Evolutionary conservation across 2,329 filamentous ascomycete genomes (phyloP).

Genomic region (Diplodia intermedia): DNA sequence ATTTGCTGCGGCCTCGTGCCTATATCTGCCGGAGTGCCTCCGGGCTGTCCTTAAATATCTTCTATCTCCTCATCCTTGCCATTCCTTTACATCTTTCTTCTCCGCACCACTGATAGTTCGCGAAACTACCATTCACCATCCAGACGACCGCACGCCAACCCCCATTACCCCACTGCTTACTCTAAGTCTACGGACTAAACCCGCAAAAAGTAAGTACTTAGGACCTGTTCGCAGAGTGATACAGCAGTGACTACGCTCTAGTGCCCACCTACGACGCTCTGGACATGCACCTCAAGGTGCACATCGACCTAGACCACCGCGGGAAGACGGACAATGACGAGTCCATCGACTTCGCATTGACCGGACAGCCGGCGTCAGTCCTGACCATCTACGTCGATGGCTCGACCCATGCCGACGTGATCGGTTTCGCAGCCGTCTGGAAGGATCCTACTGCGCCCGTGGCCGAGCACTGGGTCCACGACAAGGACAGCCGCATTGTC

Average conservation of each 20-base stretch:
- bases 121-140: neutral
- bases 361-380: neutral
- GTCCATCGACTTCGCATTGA: neutral
- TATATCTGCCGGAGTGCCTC: neutral
- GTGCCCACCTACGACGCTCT: neutral
- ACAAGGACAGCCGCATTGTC: neutral
- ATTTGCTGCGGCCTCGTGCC: neutral
- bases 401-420: neutral
- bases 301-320: neutral
- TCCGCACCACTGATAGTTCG: neutral
- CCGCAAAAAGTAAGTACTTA: neutral
- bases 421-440: neutral
- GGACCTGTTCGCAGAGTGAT: neutral
- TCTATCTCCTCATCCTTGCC: neutral
- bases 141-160: neutral
- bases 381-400: neutral
- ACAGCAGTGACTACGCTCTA: neutral
- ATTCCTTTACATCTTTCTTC: neutral
- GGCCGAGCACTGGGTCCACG: neutral
- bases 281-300: neutral
- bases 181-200: neutral
- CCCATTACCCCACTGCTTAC: neutral
- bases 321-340: neutral
- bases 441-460: neutral
- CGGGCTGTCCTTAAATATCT: neutral